A percentile compares a stretch with the other conserved stretches of the same genome.
phyloP scores from a whole-genome alignment of 495 filamentous ascomycete genomes.

The Xylaria longipes region DNA sequence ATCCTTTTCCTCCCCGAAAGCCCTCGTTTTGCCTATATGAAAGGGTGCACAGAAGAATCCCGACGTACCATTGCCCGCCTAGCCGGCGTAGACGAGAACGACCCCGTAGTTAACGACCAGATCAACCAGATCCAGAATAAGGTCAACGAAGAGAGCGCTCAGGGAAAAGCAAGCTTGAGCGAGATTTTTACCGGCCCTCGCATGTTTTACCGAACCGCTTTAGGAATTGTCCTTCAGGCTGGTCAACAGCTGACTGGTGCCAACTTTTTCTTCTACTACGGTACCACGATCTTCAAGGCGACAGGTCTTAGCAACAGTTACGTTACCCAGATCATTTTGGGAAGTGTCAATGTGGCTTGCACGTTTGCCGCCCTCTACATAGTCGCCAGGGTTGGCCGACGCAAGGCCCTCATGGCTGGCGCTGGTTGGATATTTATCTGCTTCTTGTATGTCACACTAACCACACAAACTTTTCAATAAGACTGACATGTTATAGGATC shows the following conservation, averaged over 20 bases:
- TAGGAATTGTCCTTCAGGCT: slow-evolving; percentile 74
- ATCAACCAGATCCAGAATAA: slow-evolving; percentile 76
- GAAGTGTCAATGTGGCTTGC: slow-evolving; percentile 71
- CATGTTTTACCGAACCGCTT: slow-evolving; percentile 73
- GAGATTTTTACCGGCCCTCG: slow-evolving; percentile 74
- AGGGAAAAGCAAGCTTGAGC: slow-evolving; percentile 63
- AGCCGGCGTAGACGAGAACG: slow-evolving; percentile 70
- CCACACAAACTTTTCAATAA: neutral
- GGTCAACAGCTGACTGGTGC: slow-evolving; percentile 69
- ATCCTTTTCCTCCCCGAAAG: slow-evolving; percentile 77
- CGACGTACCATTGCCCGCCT: slow-evolving; percentile 71
- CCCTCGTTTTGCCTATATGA: slow-evolving; percentile 71
- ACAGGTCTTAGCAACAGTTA: slow-evolving; percentile 69
- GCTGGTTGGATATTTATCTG: slow-evolving; percentile 70
- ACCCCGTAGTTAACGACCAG: slow-evolving; percentile 70
- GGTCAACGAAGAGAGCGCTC: slow-evolving; percentile 65
- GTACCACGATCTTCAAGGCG: slow-evolving; percentile 65
- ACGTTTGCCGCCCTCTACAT: slow-evolving; percentile 72
- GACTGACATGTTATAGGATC: slow-evolving; percentile 44
- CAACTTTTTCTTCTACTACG: slow-evolving; percentile 65
- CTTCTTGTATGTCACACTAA: slow-evolving; percentile 57
- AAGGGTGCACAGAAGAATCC: slow-evolving; percentile 69
- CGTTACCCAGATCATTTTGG: slow-evolving; percentile 72
- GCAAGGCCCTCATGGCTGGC: slow-evolving; percentile 70
- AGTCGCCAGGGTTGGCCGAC: slow-evolving; percentile 72